Base-by-base conservation (phyloP, 192 early-diverging fungal genomes). In the Rhizophagus prolifer region DNA sequence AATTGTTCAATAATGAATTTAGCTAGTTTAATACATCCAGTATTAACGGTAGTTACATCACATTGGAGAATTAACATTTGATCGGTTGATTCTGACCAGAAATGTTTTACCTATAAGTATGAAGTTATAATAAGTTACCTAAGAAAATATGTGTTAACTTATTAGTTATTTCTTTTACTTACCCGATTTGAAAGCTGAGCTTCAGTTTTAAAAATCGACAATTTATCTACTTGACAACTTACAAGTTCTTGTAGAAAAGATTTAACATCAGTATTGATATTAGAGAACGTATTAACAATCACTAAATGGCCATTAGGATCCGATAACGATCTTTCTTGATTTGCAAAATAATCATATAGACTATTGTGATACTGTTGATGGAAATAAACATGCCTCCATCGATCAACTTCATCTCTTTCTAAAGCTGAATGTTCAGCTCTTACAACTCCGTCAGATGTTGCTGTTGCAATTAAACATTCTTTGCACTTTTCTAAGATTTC, bases 391-490 rank as follows among this genome's bases (percentile, higher is more conserved):
- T 59, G 4, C 21, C 65, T 64, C 74, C 74, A 75, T 38, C n/a
- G 31, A 9, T 28, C 21, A 25, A 64, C 34, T 61, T 75, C 74
- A 34, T 62, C 23, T 26, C 3, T 26, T 12, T 65, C 61, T n/a
- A 69, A 46, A 44, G 2, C 19, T 47, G n/a, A n/a, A n/a, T n/a
- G n/a, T n/a, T n/a, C n/a, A n/a, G n/a, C n/a, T n/a, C n/a, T n/a
- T n/a, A n/a, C 38, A 69, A 79, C 66, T 25, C 70, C 71, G 64
- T 79, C 78, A 3, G 78, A 73, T 23, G 71, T 34, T 38, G 78
- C 78, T 44, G 63, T 79, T 14, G 31, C 25, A 9, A 79, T 64
- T 16, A 79, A 23, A 2, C 30, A 25, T 63, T 54, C 78, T 66
- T 79, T 79, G 54, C 78, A 79, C 13, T 46, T 23, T 47, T 58